Conservation (phyloP, 1,284 basidiomycete species). For the Ganoderma lucidum region DNA sequence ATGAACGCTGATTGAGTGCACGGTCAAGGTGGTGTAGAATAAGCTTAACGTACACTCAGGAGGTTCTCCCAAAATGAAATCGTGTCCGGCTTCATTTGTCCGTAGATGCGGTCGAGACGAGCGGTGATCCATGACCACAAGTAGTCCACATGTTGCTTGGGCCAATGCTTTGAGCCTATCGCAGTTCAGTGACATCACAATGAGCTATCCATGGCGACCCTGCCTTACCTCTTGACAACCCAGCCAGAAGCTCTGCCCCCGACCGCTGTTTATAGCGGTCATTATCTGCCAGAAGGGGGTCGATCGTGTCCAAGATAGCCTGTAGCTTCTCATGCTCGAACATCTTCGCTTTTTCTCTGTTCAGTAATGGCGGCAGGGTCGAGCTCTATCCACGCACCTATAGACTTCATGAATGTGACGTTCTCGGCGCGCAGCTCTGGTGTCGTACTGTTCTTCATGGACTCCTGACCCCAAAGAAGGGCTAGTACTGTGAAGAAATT, state of each 20-base stretch:
- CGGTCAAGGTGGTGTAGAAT: not conserved
- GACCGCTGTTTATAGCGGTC: slow-evolving; percentile 95
- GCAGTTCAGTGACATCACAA: slow-evolving; percentile 22
- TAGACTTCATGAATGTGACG: slow-evolving; percentile 69
- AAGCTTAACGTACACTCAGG: slow-evolving; percentile 56
- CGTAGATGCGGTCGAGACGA: slow-evolving; percentile 77
- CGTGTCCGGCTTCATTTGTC: slow-evolving; percentile 87
- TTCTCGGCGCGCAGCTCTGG: slow-evolving; percentile 74
- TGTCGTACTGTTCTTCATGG: slow-evolving; percentile 56
- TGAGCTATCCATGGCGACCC: not conserved
- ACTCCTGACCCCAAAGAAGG: slow-evolving; percentile 79
- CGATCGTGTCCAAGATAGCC: slow-evolving; percentile 60
- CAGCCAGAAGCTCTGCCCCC: slow-evolving; percentile 87
- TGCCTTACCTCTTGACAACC: slow-evolving; percentile 68
- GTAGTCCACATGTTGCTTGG: slow-evolving; percentile 58
- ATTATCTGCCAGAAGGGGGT: slow-evolving; percentile 68
- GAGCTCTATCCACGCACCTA: slow-evolving; percentile 55
- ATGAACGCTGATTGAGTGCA: slow-evolving; percentile 13
- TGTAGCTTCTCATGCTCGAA: slow-evolving; percentile 66
- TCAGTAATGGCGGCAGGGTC: slow-evolving; percentile 23
- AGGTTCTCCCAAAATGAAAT: slow-evolving; percentile 77
- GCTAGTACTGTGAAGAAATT: slow-evolving; percentile 70
- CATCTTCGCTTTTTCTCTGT: slow-evolving; percentile 61
- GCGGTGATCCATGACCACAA: slow-evolving; percentile 87
- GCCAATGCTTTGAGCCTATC: slow-evolving; percentile 93